These are phyloP conservation scores for Cercospora citrullina DNA, from an alignment of 2,329 filamentous ascomycete genomes.

Conservation along the genomic window DNA sequence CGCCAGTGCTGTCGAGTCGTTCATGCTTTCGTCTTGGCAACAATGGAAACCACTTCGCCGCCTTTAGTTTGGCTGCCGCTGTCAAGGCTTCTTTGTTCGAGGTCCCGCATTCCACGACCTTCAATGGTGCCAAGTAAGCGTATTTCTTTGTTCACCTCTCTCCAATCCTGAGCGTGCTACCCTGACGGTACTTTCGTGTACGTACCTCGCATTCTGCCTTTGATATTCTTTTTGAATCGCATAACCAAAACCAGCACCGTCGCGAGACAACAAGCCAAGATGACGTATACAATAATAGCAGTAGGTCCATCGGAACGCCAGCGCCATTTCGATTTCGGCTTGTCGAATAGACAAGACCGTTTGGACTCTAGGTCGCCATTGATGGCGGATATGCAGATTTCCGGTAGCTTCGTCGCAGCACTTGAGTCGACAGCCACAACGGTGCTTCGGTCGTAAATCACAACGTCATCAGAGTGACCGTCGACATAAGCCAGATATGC, in stretches of 20 bases:
- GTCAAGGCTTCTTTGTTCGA: neutral
- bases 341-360: neutral
- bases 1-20: neutral
- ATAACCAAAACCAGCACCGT: neutral
- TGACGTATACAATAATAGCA: neutral
- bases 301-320: neutral
- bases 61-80: neutral
- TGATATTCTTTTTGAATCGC: neutral
- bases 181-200: neutral
- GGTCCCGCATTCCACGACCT: neutral
- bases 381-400: constrained; percentile 12
- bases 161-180: neutral
- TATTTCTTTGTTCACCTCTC: neutral
- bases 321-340: neutral
- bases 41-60: neutral
- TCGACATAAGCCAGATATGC: neutral
- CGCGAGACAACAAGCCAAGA: neutral
- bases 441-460: neutral
- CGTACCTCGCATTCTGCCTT: neutral
- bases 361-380: constrained; percentile 12
- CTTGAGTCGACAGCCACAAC: neutral
- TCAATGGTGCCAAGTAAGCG: neutral
- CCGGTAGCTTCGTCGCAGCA: neutral
- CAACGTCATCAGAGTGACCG: neutral
- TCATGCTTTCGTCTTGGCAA: neutral